Percentiles rank a stretch among this genome's conserved stretches.
These are phyloP conservation scores for Zasmidium citrigriseum DNA, from an alignment of 2,329 filamentous ascomycete species.

Conservation along the genomic window DNA sequence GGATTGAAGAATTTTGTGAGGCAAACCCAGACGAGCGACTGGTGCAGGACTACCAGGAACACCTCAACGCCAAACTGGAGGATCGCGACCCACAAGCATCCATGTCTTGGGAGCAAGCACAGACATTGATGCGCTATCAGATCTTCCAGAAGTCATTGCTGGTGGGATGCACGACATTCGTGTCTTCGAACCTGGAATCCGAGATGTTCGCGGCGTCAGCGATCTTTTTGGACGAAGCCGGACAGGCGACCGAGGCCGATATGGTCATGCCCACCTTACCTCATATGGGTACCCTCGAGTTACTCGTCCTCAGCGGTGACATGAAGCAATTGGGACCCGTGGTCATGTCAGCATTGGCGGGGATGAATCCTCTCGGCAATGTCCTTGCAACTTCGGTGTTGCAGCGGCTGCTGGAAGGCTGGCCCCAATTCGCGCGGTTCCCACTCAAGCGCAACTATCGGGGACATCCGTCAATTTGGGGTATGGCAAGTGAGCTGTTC, in stretches of 20 bases:
- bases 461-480: not conserved
- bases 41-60: not conserved
- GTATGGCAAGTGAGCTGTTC: not conserved
- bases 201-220: not conserved
- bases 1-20: not conserved
- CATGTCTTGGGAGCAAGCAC: not conserved
- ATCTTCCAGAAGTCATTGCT: not conserved
- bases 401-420: not conserved
- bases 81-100: not conserved
- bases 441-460: not conserved
- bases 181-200: not conserved
- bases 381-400: not conserved
- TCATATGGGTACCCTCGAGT: not conserved
- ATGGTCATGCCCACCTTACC: not conserved
- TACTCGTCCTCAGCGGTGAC: not conserved
- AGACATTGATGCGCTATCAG: not conserved
- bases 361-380: not conserved
- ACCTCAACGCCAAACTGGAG: not conserved
- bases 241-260: constrained; percentile 1
- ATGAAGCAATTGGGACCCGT: not conserved
- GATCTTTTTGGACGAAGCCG: constrained; percentile 1
- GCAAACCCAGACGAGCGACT: not conserved
- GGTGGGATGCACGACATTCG: not conserved
- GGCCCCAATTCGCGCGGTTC: not conserved
- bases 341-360: not conserved